phyloP scores from a whole-genome alignment of 371 early-diverging fungal genomes.

The Mucor velutinosus region DNA sequence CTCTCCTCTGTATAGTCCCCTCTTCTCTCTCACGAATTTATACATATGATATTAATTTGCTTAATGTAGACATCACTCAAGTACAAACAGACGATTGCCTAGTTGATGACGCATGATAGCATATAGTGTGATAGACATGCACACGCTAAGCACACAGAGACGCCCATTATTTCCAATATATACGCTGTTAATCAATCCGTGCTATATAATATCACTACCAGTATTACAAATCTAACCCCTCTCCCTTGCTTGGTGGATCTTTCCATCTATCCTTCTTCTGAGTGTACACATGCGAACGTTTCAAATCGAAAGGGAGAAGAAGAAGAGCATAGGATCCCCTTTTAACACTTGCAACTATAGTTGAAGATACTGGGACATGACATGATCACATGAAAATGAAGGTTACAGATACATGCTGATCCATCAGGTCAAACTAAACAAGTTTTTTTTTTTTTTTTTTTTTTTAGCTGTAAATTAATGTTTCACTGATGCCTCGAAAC shows the following conservation, averaged over 20 bases:
- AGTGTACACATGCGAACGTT: too few species aligned
- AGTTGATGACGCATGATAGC: background rate
- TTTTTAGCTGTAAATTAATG: too few species aligned
- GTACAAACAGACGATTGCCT: background rate
- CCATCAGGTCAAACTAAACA: too few species aligned
- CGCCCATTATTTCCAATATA: background rate
- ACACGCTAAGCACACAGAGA: background rate
- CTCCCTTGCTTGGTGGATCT: background rate
- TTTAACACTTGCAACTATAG: too few species aligned
- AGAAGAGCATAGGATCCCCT: background rate
- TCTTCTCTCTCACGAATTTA: background rate
- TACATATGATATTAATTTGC: slow-evolving; percentile 13
- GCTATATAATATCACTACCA: background rate
- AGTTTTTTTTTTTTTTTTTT: too few species aligned
- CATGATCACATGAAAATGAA: background rate
- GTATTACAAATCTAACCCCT: background rate
- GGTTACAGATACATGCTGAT: too few species aligned
- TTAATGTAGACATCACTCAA: slow-evolving; percentile 9
- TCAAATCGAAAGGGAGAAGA: too few species aligned
- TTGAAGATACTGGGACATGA: background rate
- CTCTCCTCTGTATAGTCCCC: background rate
- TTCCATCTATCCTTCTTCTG: background rate
- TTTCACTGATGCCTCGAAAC: too few species aligned
- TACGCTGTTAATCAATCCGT: background rate
- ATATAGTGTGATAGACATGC: background rate